Conservation (phyloP, 495 filamentous ascomycete species). For the Penicillium odoratum region DNA sequence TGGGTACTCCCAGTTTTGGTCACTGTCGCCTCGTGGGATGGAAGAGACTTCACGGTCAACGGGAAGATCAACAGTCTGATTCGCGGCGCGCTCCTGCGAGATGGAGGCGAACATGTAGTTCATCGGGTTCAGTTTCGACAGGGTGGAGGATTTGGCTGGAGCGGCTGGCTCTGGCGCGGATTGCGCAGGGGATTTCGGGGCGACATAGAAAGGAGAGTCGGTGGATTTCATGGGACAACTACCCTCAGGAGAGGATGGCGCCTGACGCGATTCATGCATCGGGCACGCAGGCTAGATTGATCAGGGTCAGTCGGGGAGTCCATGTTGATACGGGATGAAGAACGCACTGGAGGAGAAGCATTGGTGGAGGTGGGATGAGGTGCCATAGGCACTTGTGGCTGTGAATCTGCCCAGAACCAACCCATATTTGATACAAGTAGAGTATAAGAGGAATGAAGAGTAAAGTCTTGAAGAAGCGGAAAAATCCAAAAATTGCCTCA, state of each 20-base stretch:
- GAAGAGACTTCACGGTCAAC: constrained; percentile 77
- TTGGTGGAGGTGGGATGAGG: constrained; percentile 41
- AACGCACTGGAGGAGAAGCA: constrained; percentile 67
- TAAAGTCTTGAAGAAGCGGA: constrained; percentile 2
- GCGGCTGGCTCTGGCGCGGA: constrained; percentile 28
- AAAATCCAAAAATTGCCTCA: constrained; percentile 11
- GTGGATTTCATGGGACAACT: constrained; percentile 53
- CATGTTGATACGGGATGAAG: neutral
- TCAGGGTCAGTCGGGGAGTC: constrained; percentile 31
- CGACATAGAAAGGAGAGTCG: constrained; percentile 44
- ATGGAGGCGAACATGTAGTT: constrained; percentile 94
- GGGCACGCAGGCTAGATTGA: constrained; percentile 80
- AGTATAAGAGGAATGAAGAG: neutral
- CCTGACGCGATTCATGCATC: constrained; percentile 70
- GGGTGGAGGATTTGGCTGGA: constrained; percentile 40
- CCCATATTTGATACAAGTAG: constrained; percentile 62
- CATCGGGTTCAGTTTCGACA: constrained; percentile 83
- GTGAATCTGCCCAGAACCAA: constrained; percentile 95
- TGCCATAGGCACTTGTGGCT: constrained; percentile 31
- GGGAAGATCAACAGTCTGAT: constrained; percentile 71
- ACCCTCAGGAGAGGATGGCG: constrained; percentile 44
- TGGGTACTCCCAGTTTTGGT: constrained; percentile 93
- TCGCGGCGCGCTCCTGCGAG: constrained; percentile 70
- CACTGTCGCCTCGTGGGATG: constrained; percentile 75
- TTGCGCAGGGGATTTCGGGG: constrained; percentile 30